Conservation (phyloP, 805 yeast genomes). For the Candida orba region DNA sequence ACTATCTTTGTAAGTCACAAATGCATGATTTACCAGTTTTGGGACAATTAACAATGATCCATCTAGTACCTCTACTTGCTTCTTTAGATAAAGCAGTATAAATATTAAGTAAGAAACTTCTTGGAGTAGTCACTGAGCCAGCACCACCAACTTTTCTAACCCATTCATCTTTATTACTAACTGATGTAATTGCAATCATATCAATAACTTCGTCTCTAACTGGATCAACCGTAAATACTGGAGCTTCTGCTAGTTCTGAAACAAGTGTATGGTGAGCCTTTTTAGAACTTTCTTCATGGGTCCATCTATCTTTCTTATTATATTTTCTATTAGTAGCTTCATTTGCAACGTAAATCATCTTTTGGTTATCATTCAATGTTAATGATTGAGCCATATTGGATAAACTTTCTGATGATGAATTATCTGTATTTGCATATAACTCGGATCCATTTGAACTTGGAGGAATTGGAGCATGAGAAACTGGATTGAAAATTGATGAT, state of each 20-base stretch:
- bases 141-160: slow-evolving; percentile 76
- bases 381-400: slow-evolving; percentile 20
- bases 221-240: slow-evolving; percentile 72
- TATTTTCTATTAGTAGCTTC: slow-evolving; percentile 75
- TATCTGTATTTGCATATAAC: slow-evolving; percentile 16
- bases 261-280: slow-evolving; percentile 50
- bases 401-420: slow-evolving; percentile 17
- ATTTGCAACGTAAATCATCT: slow-evolving; percentile 62
- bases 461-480: neutral
- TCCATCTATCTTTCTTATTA: slow-evolving; percentile 72
- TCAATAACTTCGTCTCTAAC: slow-evolving; percentile 77
- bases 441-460: slow-evolving; percentile 14
- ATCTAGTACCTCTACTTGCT: slow-evolving; percentile 57
- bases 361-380: slow-evolving; percentile 37
- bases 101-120: slow-evolving; percentile 71
- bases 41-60: slow-evolving; percentile 75
- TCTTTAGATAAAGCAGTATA: slow-evolving; percentile 71
- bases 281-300: slow-evolving; percentile 64
- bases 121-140: slow-evolving; percentile 68
- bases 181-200: slow-evolving; percentile 69
- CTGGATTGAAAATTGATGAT: neutral
- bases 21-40: slow-evolving; percentile 66
- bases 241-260: slow-evolving; percentile 51
- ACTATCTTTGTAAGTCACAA: slow-evolving; percentile 51
- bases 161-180: slow-evolving; percentile 72